A percentile compares a stretch with the other conserved stretches of the same genome.
These are phyloP conservation scores for Nicotiana sylvestris DNA, from an alignment of 257 asterid genomes.

Conservation along the genomic window DNA sequence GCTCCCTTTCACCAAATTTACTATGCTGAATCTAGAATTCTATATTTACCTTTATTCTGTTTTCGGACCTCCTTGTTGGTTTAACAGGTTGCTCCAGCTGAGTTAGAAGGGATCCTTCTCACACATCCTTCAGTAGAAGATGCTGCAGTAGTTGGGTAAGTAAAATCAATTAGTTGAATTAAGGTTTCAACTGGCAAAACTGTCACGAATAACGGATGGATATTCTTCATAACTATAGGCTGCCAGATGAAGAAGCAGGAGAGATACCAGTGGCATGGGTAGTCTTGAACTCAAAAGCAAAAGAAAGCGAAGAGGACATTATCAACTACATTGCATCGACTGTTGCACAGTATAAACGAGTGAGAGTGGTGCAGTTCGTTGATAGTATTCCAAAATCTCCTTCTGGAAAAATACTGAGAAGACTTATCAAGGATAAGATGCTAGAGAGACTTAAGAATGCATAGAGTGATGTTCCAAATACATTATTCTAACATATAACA, in stretches of 20 bases:
- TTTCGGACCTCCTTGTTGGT: neutral
- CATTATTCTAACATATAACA: neutral
- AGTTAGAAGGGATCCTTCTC: constrained; percentile 85
- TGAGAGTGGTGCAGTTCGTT: constrained; percentile 63
- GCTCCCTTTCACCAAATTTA: neutral
- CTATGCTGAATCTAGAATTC: neutral
- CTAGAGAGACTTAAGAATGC: constrained; percentile 15
- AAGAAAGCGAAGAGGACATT: constrained; percentile 66
- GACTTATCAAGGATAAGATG: constrained; percentile 67
- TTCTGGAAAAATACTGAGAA: constrained; percentile 90
- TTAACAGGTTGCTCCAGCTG: constrained; percentile 95
- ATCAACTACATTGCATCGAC: constrained; percentile 56
- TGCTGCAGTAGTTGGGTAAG: constrained; percentile 91
- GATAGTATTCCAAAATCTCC: constrained; percentile 77
- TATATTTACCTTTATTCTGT: neutral
- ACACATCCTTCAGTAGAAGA: constrained; percentile 82
- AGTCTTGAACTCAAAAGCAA: constrained; percentile 53
- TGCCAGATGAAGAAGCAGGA: constrained; percentile 75
- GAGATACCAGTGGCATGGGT: constrained; percentile 88
- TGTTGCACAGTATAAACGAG: constrained; percentile 64
- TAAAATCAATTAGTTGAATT: neutral
- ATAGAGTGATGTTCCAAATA: neutral
- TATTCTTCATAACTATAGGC: constrained; percentile 28
- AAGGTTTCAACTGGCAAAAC: neutral
- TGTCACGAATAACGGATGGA: neutral